These are phyloP conservation scores for Stenogyne calaminthoides DNA, from an alignment of 305 asterid species.

Conservation along the genomic window DNA sequence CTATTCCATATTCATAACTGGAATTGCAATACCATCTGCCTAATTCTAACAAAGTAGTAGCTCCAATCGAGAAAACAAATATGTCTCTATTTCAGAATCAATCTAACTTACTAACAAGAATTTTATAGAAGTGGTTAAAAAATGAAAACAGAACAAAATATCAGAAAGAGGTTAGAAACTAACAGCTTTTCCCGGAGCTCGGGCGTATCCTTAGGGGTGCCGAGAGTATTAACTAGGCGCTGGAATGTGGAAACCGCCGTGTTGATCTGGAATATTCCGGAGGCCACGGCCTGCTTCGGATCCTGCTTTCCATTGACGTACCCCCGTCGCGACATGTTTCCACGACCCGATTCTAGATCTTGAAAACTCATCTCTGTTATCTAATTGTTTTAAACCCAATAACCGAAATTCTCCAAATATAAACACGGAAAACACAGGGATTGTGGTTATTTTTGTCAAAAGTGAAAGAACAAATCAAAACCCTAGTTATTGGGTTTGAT, in stretches of 20 bases:
- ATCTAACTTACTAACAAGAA: neutral
- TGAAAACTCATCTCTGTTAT: constrained; percentile 93
- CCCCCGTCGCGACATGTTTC: constrained; percentile 53
- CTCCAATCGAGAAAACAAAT: constrained; percentile 16
- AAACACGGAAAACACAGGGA: constrained; percentile 2
- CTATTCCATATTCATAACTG: neutral
- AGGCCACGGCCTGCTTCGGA: constrained; percentile 54
- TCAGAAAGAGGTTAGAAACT: constrained; percentile 24
- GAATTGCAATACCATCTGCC: constrained; percentile 5
- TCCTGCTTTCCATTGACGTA: constrained; percentile 63
- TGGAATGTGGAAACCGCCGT: constrained; percentile 65
- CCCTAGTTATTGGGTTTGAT: constrained; percentile 40
- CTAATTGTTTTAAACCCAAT: neutral
- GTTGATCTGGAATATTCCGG: constrained; percentile 64
- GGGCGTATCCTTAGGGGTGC: constrained; percentile 76
- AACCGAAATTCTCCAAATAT: constrained; percentile 16
- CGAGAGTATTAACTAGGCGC: constrained; percentile 63
- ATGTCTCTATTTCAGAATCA: neutral
- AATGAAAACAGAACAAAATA: neutral
- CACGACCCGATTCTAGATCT: constrained; percentile 82
- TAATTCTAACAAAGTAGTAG: neutral
- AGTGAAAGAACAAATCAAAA: constrained; percentile 9
- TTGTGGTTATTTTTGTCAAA: neutral
- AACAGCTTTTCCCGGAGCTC: constrained; percentile 86
- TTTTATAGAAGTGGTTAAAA: no score